Evolutionary conservation across 2,329 filamentous ascomycete genomes (phyloP).

Genomic region (Hansfordia pulvinata): DNA sequence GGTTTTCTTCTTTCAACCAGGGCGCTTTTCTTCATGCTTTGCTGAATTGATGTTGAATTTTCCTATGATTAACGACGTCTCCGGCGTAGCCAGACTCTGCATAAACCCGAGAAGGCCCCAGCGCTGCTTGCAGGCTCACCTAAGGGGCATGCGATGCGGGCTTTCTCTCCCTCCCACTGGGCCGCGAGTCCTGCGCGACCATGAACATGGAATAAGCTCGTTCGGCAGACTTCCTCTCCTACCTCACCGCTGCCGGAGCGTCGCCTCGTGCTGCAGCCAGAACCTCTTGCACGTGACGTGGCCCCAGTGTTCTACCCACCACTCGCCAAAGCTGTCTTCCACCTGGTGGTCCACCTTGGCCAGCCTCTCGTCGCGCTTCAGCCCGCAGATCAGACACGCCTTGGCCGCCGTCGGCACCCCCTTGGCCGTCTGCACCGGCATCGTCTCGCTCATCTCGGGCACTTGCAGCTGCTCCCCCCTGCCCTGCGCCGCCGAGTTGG

Average conservation of each 20-base stretch:
- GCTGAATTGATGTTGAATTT: no score
- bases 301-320: constrained; percentile 88
- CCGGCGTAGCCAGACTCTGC: no score
- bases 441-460: constrained; percentile 58
- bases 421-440: constrained; percentile 55
- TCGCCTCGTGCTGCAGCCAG: constrained; percentile 65
- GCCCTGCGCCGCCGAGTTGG: constrained; percentile 31
- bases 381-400: constrained; percentile 71
- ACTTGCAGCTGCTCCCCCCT: constrained; percentile 30
- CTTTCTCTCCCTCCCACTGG: no score
- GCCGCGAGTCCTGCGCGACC: no score
- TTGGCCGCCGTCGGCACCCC: constrained; percentile 62
- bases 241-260: constrained; percentile 59
- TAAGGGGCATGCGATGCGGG: no score
- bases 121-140: no score
- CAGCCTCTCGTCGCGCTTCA: constrained; percentile 79
- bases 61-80: no score
- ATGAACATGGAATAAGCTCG: no score
- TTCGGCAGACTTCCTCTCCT: no score
- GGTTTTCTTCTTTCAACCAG: no score
- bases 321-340: constrained; percentile 89
- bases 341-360: constrained; percentile 61
- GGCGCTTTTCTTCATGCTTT: no score
- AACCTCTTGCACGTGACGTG: constrained; percentile 71
- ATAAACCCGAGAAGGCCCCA: no score